A percentile compares a stretch with the other conserved stretches of the same genome.
These are phyloP conservation scores for Solanum etuberosum DNA, from an alignment of 257 asterid genomes.

Conservation along the genomic window DNA sequence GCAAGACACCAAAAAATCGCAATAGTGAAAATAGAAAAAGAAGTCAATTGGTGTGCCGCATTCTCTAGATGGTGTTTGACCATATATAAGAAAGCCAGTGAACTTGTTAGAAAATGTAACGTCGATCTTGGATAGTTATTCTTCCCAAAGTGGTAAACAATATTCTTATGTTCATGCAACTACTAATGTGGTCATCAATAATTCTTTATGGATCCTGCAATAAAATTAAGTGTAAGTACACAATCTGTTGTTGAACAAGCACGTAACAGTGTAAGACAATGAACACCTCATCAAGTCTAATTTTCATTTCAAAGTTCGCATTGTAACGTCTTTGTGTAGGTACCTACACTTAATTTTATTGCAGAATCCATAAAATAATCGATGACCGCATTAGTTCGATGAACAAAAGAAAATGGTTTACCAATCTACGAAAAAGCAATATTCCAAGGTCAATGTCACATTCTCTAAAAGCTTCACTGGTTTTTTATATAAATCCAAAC, in stretches of 20 bases:
- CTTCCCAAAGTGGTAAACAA: constrained; percentile 22
- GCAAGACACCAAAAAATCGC: not conserved
- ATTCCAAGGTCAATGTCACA: constrained; percentile 18
- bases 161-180: constrained; percentile 25
- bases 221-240: too few species aligned
- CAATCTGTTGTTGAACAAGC: too few species aligned
- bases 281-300: not conserved
- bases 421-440: constrained; percentile 20
- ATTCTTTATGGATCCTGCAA: too few species aligned
- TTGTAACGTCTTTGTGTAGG: not conserved
- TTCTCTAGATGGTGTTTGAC: not conserved
- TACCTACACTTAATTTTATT: not conserved
- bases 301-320: not conserved
- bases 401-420: constrained; percentile 26
- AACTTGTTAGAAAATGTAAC: constrained; percentile 14
- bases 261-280: too few species aligned
- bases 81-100: constrained; percentile 10
- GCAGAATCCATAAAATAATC: not conserved
- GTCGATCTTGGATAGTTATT: constrained; percentile 18
- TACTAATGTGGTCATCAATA: not conserved
- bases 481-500: not conserved
- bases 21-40: too few species aligned
- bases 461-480: constrained; percentile 15
- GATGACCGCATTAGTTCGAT: constrained; percentile 11
- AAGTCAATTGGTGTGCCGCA: not conserved